Conservation (phyloP, 495 filamentous ascomycete species). For the Lindgomyces ingoldianus region DNA sequence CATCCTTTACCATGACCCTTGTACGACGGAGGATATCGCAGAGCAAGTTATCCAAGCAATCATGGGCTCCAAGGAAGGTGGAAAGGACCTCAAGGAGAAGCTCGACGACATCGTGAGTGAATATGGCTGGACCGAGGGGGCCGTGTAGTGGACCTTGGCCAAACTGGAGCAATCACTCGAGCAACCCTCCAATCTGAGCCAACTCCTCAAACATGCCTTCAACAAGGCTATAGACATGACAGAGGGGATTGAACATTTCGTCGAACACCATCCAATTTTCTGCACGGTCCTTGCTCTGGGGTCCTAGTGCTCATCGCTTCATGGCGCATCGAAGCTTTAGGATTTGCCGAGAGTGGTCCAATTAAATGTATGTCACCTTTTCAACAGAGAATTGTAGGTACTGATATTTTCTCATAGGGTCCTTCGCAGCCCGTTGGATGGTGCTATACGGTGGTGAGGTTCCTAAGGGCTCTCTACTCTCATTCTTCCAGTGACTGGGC, state of each 20-base stretch:
- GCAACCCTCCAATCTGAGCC: constrained; percentile 40
- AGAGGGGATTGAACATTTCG: constrained; percentile 41
- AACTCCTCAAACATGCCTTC: constrained; percentile 43
- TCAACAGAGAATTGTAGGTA: neutral
- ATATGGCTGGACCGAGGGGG: constrained; percentile 47
- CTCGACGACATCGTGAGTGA: constrained; percentile 18
- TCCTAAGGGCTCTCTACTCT: constrained; percentile 52
- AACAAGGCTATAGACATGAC: constrained; percentile 42
- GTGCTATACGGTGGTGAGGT: constrained; percentile 50
- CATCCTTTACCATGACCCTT: constrained; percentile 1
- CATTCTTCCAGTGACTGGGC: constrained; percentile 55
- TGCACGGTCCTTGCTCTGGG: constrained; percentile 54
- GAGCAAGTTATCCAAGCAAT: constrained; percentile 11
- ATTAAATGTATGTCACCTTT: constrained; percentile 45
- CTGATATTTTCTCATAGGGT: constrained; percentile 38
- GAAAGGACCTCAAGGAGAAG: neutral
- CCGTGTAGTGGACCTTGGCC: constrained; percentile 45
- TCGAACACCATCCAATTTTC: constrained; percentile 50
- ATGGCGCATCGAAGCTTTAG: constrained; percentile 51
- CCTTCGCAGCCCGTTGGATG: constrained; percentile 54
- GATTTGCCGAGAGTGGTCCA: constrained; percentile 54
- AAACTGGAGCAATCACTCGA: constrained; percentile 44
- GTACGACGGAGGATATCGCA: constrained; percentile 16
- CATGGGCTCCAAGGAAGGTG: constrained; percentile 18
- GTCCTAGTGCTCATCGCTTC: constrained; percentile 51